Conservation (phyloP, 2,329 filamentous ascomycete species). For the Lasiodiplodia citricola region DNA sequence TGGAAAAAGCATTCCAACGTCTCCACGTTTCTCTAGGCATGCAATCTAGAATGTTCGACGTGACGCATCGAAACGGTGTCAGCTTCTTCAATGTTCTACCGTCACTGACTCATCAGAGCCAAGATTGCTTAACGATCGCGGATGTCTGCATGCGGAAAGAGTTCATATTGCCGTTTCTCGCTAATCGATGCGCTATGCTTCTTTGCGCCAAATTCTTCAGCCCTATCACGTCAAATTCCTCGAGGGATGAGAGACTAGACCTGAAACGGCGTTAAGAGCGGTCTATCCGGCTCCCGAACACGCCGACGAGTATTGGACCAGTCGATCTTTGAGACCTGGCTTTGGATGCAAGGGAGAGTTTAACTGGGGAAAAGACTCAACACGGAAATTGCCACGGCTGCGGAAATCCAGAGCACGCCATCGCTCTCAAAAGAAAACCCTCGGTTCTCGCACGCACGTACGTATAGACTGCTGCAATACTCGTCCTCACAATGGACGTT, state of each 20-base stretch:
- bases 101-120: not conserved
- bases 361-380: not conserved
- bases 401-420: not conserved
- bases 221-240: not conserved
- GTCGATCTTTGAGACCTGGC: not conserved
- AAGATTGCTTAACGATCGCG: not conserved
- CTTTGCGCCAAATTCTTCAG: not conserved
- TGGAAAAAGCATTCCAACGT: no score
- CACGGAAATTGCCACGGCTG: not conserved
- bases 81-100: conserved; percentile 26
- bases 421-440: not conserved
- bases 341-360: not conserved
- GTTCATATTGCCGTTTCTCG: not conserved
- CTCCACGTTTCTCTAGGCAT: no score
- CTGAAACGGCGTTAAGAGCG: not conserved
- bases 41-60: not conserved
- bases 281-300: no score
- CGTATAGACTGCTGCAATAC: not conserved
- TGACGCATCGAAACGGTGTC: not conserved
- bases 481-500: not conserved
- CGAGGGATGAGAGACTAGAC: not conserved
- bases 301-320: not conserved
- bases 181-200: not conserved
- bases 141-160: not conserved
- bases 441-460: not conserved